phyloP scores from a whole-genome alignment of 1,139 yeast species.

The Hyphopichia fennica region DNA sequence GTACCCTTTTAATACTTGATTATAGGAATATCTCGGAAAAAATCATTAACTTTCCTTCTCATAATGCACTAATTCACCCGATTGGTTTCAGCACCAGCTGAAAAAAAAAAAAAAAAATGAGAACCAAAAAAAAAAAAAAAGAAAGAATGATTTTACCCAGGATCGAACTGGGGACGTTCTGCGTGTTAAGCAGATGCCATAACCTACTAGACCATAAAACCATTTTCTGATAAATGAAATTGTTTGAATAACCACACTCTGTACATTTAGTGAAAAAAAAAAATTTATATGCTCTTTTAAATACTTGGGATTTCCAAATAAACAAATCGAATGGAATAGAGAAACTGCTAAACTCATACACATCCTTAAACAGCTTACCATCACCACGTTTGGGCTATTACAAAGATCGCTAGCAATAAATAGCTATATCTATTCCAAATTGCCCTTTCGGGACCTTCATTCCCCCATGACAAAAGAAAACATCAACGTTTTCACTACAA shows the following conservation, averaged over 20 bases:
- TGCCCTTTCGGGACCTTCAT: neutral
- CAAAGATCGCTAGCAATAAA: neutral
- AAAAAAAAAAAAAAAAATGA: neutral
- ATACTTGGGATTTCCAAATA: neutral
- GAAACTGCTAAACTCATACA: neutral
- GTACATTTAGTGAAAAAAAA: neutral
- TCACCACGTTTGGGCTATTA: neutral
- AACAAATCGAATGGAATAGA: neutral
- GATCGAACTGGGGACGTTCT: conserved; percentile 99
- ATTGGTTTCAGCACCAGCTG: too few relatives aligned
- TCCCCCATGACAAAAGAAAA: neutral
- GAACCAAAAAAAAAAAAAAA: conserved; percentile 13
- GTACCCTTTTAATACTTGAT: too few relatives aligned
- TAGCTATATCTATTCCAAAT: neutral
- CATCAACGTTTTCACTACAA: too few relatives aligned
- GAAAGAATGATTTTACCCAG: conserved; percentile 87
- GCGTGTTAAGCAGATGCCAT: conserved; percentile 99
- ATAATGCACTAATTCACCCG: too few relatives aligned
- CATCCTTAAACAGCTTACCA: neutral
- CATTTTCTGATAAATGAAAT: conserved; percentile 14
- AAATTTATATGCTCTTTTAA: neutral
- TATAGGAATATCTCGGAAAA: too few relatives aligned
- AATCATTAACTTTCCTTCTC: too few relatives aligned
- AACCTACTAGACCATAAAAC: conserved; percentile 94
- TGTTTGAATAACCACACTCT: neutral